phyloP scores from a whole-genome alignment of 352 stramenopile species.

The Phytophthora idaei region DNA sequence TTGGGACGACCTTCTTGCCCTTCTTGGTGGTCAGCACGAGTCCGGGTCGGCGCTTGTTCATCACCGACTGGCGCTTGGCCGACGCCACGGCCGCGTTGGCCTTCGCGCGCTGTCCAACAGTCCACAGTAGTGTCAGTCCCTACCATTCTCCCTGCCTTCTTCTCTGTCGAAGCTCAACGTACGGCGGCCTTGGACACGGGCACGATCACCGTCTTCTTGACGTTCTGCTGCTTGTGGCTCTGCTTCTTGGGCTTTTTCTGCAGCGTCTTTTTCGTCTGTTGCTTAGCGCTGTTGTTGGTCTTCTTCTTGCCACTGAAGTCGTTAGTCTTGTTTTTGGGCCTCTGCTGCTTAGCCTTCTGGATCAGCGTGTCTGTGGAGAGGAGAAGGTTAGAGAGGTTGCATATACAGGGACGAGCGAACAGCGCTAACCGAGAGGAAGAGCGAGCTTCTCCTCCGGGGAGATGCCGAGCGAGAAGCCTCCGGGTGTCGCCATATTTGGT shows the following conservation, averaged over 20 bases:
- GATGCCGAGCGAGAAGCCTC: conserved; percentile 53
- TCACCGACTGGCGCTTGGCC: conserved; percentile 66
- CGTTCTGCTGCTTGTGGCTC: conserved; percentile 59
- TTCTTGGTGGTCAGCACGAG: conserved; percentile 49
- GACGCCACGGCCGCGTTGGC: conserved; percentile 53
- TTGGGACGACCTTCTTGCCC: conserved; percentile 31
- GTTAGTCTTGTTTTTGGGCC: conserved; percentile 18
- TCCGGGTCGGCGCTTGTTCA: conserved; percentile 73
- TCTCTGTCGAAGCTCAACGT: conserved; percentile 15
- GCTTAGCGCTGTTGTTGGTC: conserved; percentile 23
- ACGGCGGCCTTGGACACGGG: conserved; percentile 68
- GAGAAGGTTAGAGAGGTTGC: neutral
- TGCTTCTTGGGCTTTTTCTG: conserved; percentile 31
- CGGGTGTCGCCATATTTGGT: conserved; percentile 24
- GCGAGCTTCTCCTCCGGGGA: conserved; percentile 63
- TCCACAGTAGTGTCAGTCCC: conserved; percentile 1
- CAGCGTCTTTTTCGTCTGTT: conserved; percentile 9
- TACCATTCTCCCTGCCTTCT: neutral
- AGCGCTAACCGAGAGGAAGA: conserved; percentile 48
- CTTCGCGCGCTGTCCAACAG: conserved; percentile 38
- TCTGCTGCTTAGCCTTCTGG: conserved; percentile 47
- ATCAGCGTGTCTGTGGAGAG: conserved; percentile 46
- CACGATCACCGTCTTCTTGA: conserved; percentile 79
- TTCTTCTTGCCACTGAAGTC: conserved; percentile 3
- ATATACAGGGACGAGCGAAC: neutral